Conservation (phyloP, 176 grass and related monocot genomes). For the Lolium multiflorum region DNA sequence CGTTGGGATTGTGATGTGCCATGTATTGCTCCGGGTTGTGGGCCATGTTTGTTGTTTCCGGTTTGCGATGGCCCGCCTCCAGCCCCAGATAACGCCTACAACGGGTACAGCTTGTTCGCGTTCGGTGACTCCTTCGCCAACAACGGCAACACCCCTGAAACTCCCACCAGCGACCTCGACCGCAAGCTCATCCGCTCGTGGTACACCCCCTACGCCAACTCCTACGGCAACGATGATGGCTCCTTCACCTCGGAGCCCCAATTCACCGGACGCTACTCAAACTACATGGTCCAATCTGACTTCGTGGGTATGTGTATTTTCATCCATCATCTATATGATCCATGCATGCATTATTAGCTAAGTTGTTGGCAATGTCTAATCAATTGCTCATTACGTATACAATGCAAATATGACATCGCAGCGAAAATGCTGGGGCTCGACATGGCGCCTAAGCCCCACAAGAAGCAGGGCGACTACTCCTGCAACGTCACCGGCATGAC, state of each 20-base stretch:
- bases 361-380: not conserved
- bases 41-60: not conserved
- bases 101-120: not conserved
- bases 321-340: not conserved
- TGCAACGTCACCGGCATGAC: not conserved
- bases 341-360: not conserved
- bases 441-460: not conserved
- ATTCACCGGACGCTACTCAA: not conserved
- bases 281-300: not conserved
- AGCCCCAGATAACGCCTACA: not conserved
- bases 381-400: not conserved
- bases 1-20: too few relatives aligned
- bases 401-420: too few relatives aligned
- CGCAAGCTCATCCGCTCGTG: not conserved
- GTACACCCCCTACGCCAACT: not conserved
- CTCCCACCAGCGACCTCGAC: not conserved
- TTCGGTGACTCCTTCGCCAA: conserved; percentile 4
- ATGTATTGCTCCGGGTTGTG: not conserved
- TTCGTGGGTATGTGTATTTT: not conserved
- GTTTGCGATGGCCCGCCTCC: not conserved
- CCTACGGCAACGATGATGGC: not conserved
- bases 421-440: not conserved
- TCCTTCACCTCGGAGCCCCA: not conserved
- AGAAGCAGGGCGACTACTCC: not conserved
- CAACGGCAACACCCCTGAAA: not conserved